A percentile compares a stretch with the other conserved stretches of the same genome.
phyloP scores from a whole-genome alignment of 2,329 filamentous ascomycete species.

The Pyricularia sp. region DNA sequence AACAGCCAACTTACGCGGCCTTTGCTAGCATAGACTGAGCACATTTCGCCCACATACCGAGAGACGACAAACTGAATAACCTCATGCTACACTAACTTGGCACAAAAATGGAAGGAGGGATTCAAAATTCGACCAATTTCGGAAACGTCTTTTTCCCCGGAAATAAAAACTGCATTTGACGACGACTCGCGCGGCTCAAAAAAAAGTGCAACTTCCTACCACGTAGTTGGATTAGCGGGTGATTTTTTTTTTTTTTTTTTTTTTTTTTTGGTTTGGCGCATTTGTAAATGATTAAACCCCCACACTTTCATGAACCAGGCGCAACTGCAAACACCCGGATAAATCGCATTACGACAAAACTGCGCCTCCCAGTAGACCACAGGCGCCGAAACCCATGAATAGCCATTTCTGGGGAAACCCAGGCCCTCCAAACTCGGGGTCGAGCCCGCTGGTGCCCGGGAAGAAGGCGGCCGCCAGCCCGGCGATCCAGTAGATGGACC shows the following conservation, averaged over 20 bases:
- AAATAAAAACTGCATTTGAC: neutral
- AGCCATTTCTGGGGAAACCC: conserved; percentile 28
- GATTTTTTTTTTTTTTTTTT: too few relatives aligned
- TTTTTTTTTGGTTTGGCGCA: too few relatives aligned
- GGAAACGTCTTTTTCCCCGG: neutral
- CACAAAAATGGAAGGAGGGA: neutral
- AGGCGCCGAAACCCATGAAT: conserved; percentile 19
- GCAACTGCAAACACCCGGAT: too few relatives aligned
- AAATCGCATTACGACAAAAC: neutral
- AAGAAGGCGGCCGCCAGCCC: conserved; percentile 26
- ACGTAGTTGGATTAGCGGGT: too few relatives aligned
- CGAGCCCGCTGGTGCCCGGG: conserved; percentile 28
- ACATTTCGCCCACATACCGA: neutral
- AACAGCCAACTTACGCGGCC: neutral
- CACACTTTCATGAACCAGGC: too few relatives aligned
- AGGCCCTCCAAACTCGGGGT: conserved; percentile 32
- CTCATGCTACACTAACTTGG: neutral
- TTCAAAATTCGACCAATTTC: neutral
- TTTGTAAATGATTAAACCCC: too few relatives aligned
- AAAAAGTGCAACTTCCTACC: too few relatives aligned
- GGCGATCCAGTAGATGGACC: conserved; percentile 31
- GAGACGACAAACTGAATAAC: neutral
- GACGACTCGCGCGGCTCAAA: neutral
- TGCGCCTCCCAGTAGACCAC: conserved; percentile 8
- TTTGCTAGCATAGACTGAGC: neutral